Evolutionary conservation across 2,329 filamentous ascomycete genomes (phyloP).

Genomic region (Huntiella bhutanensis): DNA sequence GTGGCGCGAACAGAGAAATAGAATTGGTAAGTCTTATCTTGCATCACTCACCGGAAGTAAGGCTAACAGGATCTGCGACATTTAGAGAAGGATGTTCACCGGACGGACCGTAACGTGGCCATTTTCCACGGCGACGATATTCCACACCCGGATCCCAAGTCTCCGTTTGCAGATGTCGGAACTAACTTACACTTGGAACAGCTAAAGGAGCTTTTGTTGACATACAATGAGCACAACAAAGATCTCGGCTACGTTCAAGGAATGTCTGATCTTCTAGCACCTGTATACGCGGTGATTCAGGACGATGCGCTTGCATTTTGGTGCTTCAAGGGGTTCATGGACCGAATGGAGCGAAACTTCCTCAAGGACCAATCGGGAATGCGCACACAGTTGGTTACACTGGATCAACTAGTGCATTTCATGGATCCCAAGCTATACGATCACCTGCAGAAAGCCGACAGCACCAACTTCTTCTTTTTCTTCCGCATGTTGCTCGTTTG

Average conservation of each 20-base stretch:
- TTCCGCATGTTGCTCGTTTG: constrained; percentile 97
- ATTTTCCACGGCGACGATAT: constrained; percentile 93
- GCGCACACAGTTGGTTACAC: constrained; percentile 72
- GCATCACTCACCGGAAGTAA: neutral
- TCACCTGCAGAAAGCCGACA: constrained; percentile 76
- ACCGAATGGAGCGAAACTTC: constrained; percentile 95
- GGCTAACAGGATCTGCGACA: neutral
- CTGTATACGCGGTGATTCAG: constrained; percentile 92
- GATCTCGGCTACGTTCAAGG: constrained; percentile 94
- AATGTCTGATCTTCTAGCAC: constrained; percentile 91
- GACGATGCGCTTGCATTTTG: constrained; percentile 95
- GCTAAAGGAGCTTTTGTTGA: constrained; percentile 97
- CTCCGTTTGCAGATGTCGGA: constrained; percentile 77
- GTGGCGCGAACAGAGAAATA: constrained; percentile 85
- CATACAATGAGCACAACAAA: constrained; percentile 95
- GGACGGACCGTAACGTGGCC: constrained; percentile 85
- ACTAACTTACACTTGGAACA: constrained; percentile 97
- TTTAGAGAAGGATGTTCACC: constrained; percentile 93
- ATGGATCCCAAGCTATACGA: constrained; percentile 90
- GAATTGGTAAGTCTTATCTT: constrained; percentile 59
- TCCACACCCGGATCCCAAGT: constrained; percentile 87
- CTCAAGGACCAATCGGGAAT: constrained; percentile 90
- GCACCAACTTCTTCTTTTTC: constrained; percentile 99
- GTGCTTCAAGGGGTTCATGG: constrained; percentile 92
- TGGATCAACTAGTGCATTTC: constrained; percentile 89